A percentile compares a stretch with the other conserved stretches of the same genome.
phyloP scores from a whole-genome alignment of 352 stramenopile genomes.

The Phytopythium chamaehyphon region DNA sequence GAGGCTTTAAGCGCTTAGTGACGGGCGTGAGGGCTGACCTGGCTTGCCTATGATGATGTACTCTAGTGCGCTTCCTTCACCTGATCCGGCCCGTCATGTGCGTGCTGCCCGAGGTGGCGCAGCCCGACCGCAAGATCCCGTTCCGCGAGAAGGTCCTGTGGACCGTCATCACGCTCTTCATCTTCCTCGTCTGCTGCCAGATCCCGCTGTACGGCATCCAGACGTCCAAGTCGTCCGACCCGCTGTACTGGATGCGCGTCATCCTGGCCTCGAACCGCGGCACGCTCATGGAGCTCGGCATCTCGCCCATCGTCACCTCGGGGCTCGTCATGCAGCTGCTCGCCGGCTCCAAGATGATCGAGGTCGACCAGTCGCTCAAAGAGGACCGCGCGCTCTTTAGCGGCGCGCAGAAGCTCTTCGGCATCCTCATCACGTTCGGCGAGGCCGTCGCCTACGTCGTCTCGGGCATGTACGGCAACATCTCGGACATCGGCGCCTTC shows the following conservation, averaged over 20 bases:
- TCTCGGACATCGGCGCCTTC: slow-evolving; percentile 96
- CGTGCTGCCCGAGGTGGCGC: slow-evolving; percentile 97
- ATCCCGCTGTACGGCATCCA: slow-evolving; percentile 99
- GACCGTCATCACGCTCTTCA: slow-evolving; percentile 99
- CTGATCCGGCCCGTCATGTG: slow-evolving; percentile 98
- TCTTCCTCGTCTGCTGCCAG: slow-evolving; percentile 99
- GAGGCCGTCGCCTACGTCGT: slow-evolving; percentile 99
- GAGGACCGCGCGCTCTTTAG: slow-evolving; percentile 98
- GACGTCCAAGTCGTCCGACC: slow-evolving; percentile 97
- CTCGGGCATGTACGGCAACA: slow-evolving; percentile 98
- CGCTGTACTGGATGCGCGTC: slow-evolving; percentile 99
- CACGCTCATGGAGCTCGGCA: slow-evolving; percentile 98
- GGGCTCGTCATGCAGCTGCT: slow-evolving; percentile 99
- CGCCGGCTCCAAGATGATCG: slow-evolving; percentile 97
- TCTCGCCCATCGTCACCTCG: slow-evolving; percentile 98
- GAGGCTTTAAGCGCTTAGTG: too few relatives aligned
- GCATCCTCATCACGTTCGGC: slow-evolving; percentile 98
- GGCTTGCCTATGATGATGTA: too few relatives aligned
- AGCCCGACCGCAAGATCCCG: slow-evolving; percentile 96
- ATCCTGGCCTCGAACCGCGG: slow-evolving; percentile 98
- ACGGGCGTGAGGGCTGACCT: too few relatives aligned
- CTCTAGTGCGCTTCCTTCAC: slow-evolving; percentile 96
- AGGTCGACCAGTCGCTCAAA: slow-evolving; percentile 98
- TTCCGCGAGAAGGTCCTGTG: slow-evolving; percentile 99
- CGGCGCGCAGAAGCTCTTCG: slow-evolving; percentile 99